A percentile compares a stretch with the other conserved stretches of the same genome.
phyloP scores from a whole-genome alignment of 2,329 filamentous ascomycete species.

The Diaporthe citrichinensis region DNA sequence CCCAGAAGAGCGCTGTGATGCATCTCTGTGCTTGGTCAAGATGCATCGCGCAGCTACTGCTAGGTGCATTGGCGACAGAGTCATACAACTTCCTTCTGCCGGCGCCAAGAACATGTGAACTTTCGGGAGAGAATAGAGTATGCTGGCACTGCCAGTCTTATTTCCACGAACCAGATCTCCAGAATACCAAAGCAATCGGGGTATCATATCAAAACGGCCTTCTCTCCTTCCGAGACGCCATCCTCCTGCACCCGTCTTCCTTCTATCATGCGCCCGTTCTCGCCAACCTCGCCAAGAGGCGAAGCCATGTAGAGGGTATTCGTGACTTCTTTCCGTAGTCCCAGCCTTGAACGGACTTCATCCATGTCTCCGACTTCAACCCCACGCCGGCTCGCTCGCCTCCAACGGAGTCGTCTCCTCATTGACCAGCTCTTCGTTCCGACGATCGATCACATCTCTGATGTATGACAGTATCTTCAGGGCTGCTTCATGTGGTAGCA shows the following conservation, averaged over 20 bases:
- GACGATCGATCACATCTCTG: conserved; percentile 43
- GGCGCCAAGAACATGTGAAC: not conserved
- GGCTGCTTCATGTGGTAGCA: conserved; percentile 45
- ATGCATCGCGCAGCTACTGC: not conserved
- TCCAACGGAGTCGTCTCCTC: conserved; percentile 41
- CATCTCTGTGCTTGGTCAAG: not conserved
- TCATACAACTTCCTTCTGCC: not conserved
- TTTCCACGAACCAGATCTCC: conserved; percentile 16
- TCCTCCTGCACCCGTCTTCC: not conserved
- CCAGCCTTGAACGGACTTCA: not conserved
- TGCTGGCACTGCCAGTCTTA: conserved; percentile 13
- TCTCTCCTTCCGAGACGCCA: not conserved
- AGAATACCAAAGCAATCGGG: conserved; percentile 21
- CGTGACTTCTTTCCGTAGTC: not conserved
- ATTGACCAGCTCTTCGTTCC: conserved; percentile 41
- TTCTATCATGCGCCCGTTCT: not conserved
- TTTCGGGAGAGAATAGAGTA: not conserved
- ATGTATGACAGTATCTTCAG: conserved; percentile 49
- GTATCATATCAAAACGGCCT: conserved; percentile 33
- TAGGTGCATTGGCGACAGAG: conserved; percentile 20
- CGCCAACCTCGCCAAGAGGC: not conserved
- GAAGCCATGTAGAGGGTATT: not conserved
- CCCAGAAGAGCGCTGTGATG: not conserved
- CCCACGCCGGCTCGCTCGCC: conserved; percentile 38
- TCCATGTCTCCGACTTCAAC: not conserved